phyloP scores from a whole-genome alignment of 345 rosid genomes.

The Syzygium aromaticum region DNA sequence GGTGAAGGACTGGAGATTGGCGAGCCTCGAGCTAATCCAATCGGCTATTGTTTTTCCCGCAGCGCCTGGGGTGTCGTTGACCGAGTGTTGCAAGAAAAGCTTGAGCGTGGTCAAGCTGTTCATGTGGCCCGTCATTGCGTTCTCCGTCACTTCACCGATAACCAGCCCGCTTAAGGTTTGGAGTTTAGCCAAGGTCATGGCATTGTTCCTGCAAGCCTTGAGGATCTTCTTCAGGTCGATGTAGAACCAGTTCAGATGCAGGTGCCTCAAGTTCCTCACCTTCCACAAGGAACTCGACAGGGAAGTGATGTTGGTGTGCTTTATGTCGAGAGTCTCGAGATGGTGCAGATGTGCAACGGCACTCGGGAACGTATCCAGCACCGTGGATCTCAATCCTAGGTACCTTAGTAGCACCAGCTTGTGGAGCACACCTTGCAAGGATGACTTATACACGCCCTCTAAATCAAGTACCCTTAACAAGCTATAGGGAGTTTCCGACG shows the following conservation, averaged over 20 bases:
- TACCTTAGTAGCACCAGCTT: slow-evolving; percentile 9
- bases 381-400: slow-evolving; percentile 21
- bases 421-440: not conserved
- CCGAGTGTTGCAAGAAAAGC: not conserved
- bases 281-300: not conserved
- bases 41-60: not conserved
- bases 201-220: not conserved
- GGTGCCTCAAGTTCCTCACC: not conserved
- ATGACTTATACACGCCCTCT: slow-evolving; percentile 14
- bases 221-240: not conserved
- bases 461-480: slow-evolving; percentile 1
- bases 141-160: not conserved
- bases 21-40: not conserved
- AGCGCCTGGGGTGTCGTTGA: accelerated
- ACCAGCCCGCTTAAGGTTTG: not conserved
- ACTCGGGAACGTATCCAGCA: not conserved
- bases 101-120: not conserved
- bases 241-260: not conserved
- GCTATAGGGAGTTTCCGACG: not conserved
- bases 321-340: slow-evolving; percentile 14
- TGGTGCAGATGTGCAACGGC: not conserved
- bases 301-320: slow-evolving; percentile 1
- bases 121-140: accelerated
- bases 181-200: not conserved
- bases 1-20: not conserved